Base-by-base conservation (phyloP, 441 rosid species). In the Arabidopsis lyrata region DNA sequence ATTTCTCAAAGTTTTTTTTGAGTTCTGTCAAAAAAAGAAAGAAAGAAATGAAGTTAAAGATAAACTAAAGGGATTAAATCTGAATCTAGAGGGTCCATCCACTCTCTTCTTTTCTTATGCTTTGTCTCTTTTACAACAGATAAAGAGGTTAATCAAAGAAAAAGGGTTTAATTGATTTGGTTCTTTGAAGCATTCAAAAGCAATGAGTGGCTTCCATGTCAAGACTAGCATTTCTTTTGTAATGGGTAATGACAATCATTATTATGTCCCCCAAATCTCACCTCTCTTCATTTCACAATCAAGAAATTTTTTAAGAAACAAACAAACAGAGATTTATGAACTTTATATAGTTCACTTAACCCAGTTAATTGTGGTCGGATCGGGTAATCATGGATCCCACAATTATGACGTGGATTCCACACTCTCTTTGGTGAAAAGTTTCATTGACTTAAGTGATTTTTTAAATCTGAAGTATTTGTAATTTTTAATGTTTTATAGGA, bases 141-240 rank as follows among this genome's bases (percentile, higher is more conserved):
- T 34, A 24, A 57, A 22, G 36, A 29, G 12, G 22, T 31, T 35
- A n/a, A 56, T 47, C 7, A 52, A 50, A 50, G 12, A 52, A 50
- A 41, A n/a, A 20, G 5, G 34, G 13, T 54, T 63, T 69, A 76
- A 3, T 34, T 70, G 24, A 38, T 63, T 76, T 70, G 49, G 57
- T 63, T 58, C 68, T 50, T 71, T 56, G 72, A 71, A 66, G 54
- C 56, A 50, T 56, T 70, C 68, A 77, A 77, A 77, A 50, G 52
- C 54, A 4, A 72, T 57, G 76, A 59, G 77, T 77, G 80, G 80
- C 80, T 77, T 77, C 77, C 81, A 72, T 77, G 80, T 77, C 77
- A 77, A 71, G 80, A 72, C 72, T 65, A 63, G 44, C 54, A 70
- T 57, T 64, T 63, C 36, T 70, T 70, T 68, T 53, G 34, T 45